phyloP scores from a whole-genome alignment of 768 basidiomycete genomes.

The Lactifluus piperatus region DNA sequence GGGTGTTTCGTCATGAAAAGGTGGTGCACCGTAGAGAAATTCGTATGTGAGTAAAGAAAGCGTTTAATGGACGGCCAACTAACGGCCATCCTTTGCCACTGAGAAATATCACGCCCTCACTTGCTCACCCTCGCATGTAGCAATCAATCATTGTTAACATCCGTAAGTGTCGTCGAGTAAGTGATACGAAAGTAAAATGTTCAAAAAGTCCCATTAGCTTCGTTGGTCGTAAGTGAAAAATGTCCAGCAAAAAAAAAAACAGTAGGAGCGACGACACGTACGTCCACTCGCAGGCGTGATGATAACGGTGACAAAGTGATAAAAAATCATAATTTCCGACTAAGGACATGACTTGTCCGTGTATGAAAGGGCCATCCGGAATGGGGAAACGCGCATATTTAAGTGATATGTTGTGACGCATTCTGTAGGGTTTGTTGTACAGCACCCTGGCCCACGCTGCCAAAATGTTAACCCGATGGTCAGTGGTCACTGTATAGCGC shows the following conservation, averaged over 20 bases:
- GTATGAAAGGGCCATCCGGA: not conserved
- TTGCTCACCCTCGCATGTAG: not conserved
- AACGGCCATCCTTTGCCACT: not conserved
- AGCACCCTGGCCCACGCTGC: not conserved
- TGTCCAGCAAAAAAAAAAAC: not conserved
- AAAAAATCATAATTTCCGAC: not conserved
- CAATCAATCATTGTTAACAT: not conserved
- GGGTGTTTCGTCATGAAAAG: conserved; percentile 93
- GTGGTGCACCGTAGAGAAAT: conserved; percentile 93
- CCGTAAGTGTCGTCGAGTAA: not conserved
- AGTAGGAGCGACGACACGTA: not conserved
- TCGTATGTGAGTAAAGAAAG: conserved; percentile 96
- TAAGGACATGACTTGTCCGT: not conserved
- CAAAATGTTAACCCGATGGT: not conserved
- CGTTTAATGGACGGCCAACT: too few relatives aligned
- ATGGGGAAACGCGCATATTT: not conserved
- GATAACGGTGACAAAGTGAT: not conserved
- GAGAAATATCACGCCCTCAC: not conserved
- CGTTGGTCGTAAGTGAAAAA: not conserved
- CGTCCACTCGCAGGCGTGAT: not conserved
- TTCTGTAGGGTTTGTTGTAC: conserved; percentile 1
- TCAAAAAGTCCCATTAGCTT: not conserved
- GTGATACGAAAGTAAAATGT: not conserved
- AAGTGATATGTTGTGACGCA: not conserved
- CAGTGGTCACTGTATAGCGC: too few relatives aligned